Evolutionary conservation across 306 rosid species (phyloP).

Genomic region (Myrica gale): DNA sequence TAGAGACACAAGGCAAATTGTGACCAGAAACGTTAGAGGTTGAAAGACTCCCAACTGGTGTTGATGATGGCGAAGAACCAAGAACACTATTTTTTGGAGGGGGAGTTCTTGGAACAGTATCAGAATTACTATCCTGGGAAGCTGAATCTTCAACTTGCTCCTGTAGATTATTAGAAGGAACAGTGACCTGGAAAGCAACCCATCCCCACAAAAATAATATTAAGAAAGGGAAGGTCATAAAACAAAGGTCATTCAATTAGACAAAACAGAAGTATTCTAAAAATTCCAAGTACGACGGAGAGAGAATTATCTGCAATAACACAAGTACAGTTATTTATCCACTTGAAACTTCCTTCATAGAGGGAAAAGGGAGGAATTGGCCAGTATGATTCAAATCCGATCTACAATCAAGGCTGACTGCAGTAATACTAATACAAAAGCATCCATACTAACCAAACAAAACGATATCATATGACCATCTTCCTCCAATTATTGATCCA

Average conservation of each 20-base stretch:
- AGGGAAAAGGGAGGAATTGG: background rate
- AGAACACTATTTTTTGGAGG: conserved; percentile 63
- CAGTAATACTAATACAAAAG: background rate
- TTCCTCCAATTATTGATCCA: background rate
- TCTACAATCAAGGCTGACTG: background rate
- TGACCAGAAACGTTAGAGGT: conserved; percentile 56
- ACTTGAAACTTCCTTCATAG: background rate
- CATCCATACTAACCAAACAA: background rate
- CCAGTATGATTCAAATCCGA: background rate
- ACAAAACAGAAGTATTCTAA: background rate
- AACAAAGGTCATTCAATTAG: background rate
- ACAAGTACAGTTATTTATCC: background rate
- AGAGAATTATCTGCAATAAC: background rate
- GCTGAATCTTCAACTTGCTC: conserved; percentile 83
- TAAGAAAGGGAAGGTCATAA: background rate
- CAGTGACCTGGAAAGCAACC: conserved; percentile 35
- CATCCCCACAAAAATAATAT: conserved; percentile 5
- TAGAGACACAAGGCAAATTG: conserved; percentile 47
- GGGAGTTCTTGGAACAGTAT: conserved; percentile 69
- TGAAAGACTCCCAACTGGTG: conserved; percentile 61
- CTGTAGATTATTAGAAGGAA: conserved; percentile 43
- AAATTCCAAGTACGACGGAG: background rate
- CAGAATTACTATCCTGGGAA: conserved; percentile 70
- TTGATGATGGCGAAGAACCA: conserved; percentile 53
- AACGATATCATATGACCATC: background rate